phyloP scores from a whole-genome alignment of 108 stramenopile genomes.

The Mayamaea pseudoterrestris region DNA sequence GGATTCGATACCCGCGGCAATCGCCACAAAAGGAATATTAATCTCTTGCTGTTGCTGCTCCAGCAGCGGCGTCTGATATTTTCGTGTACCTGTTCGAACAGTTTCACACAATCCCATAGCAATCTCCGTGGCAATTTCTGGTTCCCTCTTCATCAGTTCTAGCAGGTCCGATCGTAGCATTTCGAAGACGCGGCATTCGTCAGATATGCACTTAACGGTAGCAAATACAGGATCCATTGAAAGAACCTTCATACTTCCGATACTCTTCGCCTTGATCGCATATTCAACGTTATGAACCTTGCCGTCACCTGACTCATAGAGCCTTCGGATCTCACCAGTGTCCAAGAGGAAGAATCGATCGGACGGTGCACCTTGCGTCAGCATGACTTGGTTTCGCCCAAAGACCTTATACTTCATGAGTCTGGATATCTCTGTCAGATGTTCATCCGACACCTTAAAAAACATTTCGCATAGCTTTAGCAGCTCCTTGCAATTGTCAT shows the following conservation, averaged over 20 bases:
- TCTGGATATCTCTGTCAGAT: slow-evolving; percentile 10
- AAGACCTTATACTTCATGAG: slow-evolving; percentile 18
- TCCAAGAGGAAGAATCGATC: slow-evolving; percentile 31
- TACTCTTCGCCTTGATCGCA: slow-evolving; percentile 28
- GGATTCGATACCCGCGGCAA: slow-evolving; percentile 70
- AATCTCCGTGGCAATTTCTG: slow-evolving; percentile 22
- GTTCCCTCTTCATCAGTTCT: slow-evolving; percentile 10
- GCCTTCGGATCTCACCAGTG: slow-evolving; percentile 21
- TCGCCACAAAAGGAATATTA: slow-evolving; percentile 42
- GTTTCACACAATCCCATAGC: slow-evolving; percentile 21
- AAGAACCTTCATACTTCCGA: slow-evolving; percentile 30
- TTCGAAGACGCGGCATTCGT: slow-evolving; percentile 24
- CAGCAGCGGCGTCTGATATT: slow-evolving; percentile 32
- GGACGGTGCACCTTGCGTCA: slow-evolving; percentile 18
- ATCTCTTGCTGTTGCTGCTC: slow-evolving; percentile 29
- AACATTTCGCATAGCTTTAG: slow-evolving; percentile 35
- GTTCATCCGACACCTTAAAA: slow-evolving; percentile 14
- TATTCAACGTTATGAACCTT: slow-evolving; percentile 23
- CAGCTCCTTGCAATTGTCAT: slow-evolving; percentile 12
- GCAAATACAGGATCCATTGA: slow-evolving; percentile 15
- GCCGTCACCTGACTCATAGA: slow-evolving; percentile 11
- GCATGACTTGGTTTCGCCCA: slow-evolving; percentile 12
- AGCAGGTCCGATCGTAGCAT: slow-evolving; percentile 24
- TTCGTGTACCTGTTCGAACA: slow-evolving; percentile 16
- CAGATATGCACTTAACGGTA: slow-evolving; percentile 22